phyloP scores from a whole-genome alignment of 176 grass and related monocot genomes.

The Eragrostis nindensis region DNA sequence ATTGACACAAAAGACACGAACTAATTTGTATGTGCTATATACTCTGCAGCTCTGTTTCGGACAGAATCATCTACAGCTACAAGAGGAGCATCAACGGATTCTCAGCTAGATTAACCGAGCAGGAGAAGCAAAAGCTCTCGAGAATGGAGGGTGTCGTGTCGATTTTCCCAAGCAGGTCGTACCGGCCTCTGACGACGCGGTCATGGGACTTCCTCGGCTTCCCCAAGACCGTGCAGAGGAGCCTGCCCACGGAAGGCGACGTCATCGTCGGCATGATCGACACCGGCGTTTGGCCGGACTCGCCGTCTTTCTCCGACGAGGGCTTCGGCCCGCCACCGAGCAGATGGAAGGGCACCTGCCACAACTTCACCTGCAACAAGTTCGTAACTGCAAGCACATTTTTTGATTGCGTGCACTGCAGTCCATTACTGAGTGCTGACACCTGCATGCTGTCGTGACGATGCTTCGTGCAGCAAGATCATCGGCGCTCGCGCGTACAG shows the following conservation, averaged over 20 bases:
- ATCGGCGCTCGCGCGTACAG: slow-evolving; percentile 39
- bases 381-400: neutral
- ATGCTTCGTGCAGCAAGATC: slow-evolving; percentile 32
- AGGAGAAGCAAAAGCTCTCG: neutral
- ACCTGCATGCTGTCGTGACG: neutral
- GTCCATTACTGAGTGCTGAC: neutral
- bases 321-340: slow-evolving; percentile 35
- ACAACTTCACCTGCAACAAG: slow-evolving; percentile 44
- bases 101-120: slow-evolving; percentile 20
- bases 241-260: slow-evolving; percentile 23
- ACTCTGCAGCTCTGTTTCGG: neutral
- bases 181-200: slow-evolving; percentile 34
- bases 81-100: slow-evolving; percentile 33
- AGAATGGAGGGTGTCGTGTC: slow-evolving; percentile 34
- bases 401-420: neutral
- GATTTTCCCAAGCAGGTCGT: slow-evolving; percentile 4
- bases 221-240: slow-evolving; percentile 2
- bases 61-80: slow-evolving; percentile 46
- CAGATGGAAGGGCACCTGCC: slow-evolving; percentile 38
- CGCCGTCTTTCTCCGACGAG: slow-evolving; percentile 27
- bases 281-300: slow-evolving; percentile 46
- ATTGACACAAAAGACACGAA: neutral
- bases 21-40: neutral
- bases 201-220: slow-evolving; percentile 52
- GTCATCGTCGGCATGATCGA: slow-evolving; percentile 49